Conservation (phyloP, 371 early-diverging fungal genomes). For the Actinomortierella wolfii region DNA sequence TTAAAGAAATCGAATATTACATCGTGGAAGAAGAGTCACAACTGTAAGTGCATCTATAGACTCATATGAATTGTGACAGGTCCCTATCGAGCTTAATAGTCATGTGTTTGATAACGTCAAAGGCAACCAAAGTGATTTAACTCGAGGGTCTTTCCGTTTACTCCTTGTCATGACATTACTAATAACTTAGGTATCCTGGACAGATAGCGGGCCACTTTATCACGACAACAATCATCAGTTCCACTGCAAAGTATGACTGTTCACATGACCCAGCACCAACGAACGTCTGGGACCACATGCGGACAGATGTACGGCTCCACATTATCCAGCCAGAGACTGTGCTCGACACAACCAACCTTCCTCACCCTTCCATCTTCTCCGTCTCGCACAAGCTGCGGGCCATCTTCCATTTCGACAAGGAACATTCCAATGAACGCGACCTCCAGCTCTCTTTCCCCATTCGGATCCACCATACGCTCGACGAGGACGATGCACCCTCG, state of each 20-base stretch:
- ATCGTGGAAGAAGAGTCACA: slow-evolving; percentile 35
- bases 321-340: slow-evolving; percentile 30
- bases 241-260: slow-evolving; percentile 22
- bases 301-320: slow-evolving; percentile 14
- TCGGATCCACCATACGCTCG: slow-evolving; percentile 18
- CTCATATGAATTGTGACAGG: no score
- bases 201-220: slow-evolving; percentile 4
- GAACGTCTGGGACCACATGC: slow-evolving; percentile 21
- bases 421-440: slow-evolving; percentile 17
- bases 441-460: slow-evolving; percentile 42
- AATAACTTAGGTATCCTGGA: slow-evolving; percentile 9
- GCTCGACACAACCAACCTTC: slow-evolving; percentile 12
- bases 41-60: slow-evolving; percentile 27
- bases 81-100: no score
- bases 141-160: neutral
- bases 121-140: neutral
- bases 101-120: no score
- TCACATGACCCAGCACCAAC: slow-evolving; percentile 4
- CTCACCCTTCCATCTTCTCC: slow-evolving; percentile 8
- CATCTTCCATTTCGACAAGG: slow-evolving; percentile 22
- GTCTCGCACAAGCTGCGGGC: slow-evolving; percentile 31
- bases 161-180: neutral
- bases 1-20: slow-evolving; percentile 29
- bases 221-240: slow-evolving; percentile 20
- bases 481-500: slow-evolving; percentile 17